Base-by-base conservation (phyloP, 768 basidiomycete species). In the Boletus barrowsii region DNA sequence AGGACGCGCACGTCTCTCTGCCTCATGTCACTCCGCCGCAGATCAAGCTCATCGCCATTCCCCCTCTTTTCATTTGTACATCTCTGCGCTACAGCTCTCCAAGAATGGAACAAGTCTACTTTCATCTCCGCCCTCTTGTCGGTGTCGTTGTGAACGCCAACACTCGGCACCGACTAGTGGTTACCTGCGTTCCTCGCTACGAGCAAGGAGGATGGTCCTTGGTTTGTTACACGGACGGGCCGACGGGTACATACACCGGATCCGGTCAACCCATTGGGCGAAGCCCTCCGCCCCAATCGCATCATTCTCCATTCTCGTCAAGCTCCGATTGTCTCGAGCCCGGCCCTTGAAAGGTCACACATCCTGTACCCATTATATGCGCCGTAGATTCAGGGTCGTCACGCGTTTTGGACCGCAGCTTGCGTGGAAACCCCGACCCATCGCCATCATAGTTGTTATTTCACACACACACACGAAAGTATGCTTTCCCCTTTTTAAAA, bases 51-150 rank as follows among this genome's bases (percentile, higher is more conserved):
- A 56, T 58, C 54, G 54, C 56, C 54, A 45, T 59, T 47, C n/a
- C 42, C 41, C 47, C 54, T 39, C 55, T 53, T 54, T 66, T 55
- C 56, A 53, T 26, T 9, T 26, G 14, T 40, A 55, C 40, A 39
- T 41, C 24, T 42, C 65, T 48, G 52, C 43, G 41, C 54, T 46
- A 47, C 42, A 49, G 48, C 48, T 51, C 33, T 47, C 33, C 65
- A 10, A 43, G 52, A 67, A 71, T 67, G 59, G 56, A 63, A 46
- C 36, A n/a, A 32, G 20, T 45, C 42, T 53, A 39, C 36, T 44
- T 72, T 72, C 70, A 72, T 72, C 59, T 72, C 70, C 66, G 66
- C 68, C 61, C 29, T 37, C 30, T 14, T 30, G 33, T 35, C 10
- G n/a, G 14, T 39, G n/a, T 39, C 17, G n/a, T 14, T 14, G 11